Conservation (phyloP, 305 asterid species). For the Fraxinus ornus region DNA sequence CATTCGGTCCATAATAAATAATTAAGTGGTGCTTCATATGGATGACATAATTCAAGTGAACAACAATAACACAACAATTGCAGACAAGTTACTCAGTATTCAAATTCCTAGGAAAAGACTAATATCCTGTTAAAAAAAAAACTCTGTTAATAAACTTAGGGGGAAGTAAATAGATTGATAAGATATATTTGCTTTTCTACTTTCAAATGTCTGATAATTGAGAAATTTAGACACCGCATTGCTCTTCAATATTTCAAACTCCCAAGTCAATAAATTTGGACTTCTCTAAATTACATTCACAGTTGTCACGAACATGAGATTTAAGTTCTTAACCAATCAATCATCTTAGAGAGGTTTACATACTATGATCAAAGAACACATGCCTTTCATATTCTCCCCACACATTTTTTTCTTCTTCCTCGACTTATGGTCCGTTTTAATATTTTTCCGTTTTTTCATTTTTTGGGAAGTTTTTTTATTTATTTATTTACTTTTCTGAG, state of each 20-base stretch:
- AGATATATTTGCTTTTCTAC: conserved; percentile 6
- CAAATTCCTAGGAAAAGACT: conserved; percentile 12
- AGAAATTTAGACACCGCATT: neutral
- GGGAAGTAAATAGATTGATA: neutral
- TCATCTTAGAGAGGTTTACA: neutral
- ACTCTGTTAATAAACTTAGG: neutral
- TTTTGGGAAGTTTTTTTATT: no score
- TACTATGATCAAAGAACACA: neutral
- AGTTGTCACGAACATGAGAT: neutral
- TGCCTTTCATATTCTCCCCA: neutral
- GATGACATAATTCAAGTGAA: neutral
- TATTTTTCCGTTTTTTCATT: neutral
- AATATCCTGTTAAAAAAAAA: neutral
- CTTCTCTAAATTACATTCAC: neutral
- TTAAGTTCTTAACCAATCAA: neutral
- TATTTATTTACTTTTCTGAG: no score
- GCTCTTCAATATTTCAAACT: neutral
- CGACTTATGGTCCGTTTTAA: neutral
- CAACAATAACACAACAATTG: neutral
- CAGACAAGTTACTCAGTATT: neutral
- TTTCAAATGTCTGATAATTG: neutral
- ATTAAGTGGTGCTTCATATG: neutral
- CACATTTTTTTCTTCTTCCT: neutral
- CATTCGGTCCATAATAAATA: neutral
- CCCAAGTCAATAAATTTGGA: neutral